Evolutionary conservation across 371 early-diverging fungal species (phyloP).

Genomic region (Cokeromyces recurvatus): DNA sequence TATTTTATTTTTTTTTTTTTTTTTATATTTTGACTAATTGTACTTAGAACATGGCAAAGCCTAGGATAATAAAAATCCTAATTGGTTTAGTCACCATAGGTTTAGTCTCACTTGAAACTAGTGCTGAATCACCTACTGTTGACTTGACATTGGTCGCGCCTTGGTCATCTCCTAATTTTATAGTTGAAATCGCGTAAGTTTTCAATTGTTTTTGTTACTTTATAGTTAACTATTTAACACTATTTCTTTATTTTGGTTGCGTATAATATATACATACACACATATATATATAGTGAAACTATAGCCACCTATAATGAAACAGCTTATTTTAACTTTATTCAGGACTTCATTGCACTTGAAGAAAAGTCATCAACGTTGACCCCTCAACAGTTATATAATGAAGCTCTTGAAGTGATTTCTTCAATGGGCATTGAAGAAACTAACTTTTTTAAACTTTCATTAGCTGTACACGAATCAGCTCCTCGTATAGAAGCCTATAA

Average conservation of each 20-base stretch:
- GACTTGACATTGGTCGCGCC: constrained; percentile 50
- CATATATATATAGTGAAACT: constrained; percentile 47
- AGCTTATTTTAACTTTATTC: constrained; percentile 55
- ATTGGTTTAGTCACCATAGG: constrained; percentile 10
- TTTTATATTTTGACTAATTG: no score
- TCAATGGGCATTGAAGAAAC: constrained; percentile 13
- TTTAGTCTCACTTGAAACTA: neutral
- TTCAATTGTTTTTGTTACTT: neutral
- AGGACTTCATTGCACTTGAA: constrained; percentile 32
- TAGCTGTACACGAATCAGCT: constrained; percentile 67
- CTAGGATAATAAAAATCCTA: constrained; percentile 13
- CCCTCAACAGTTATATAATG: constrained; percentile 41
- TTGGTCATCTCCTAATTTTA: constrained; percentile 53
- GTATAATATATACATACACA: no score
- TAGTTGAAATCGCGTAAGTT: constrained; percentile 61
- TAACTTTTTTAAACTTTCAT: constrained; percentile 47
- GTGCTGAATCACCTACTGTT: constrained; percentile 39
- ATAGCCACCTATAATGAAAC: constrained; percentile 57
- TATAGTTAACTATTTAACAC: neutral
- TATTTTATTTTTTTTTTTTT: no score
- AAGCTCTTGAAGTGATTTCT: constrained; percentile 13
- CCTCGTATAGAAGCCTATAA: constrained; percentile 79
- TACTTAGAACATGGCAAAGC: constrained; percentile 2
- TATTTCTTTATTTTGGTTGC: no score
- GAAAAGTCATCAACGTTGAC: constrained; percentile 17